Base-by-base conservation (phyloP, 352 stramenopile genomes). In the Achlya hypogyna region DNA sequence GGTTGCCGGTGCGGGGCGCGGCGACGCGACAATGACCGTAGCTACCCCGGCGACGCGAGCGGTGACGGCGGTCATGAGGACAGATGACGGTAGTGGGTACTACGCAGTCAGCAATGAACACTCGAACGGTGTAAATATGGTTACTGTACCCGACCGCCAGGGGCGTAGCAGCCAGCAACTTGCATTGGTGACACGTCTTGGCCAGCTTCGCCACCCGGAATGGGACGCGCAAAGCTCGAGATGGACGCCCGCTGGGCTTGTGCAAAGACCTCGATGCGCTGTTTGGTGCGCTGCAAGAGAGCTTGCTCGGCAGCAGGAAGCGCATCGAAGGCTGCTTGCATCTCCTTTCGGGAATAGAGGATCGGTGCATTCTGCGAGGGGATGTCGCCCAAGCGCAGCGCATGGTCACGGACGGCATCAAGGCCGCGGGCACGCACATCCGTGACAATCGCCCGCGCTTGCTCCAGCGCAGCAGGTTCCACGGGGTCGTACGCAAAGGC, bases 31-130 rank as follows among this genome's bases (percentile, higher is more conserved):
- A 29, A 98, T 85, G 38, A 99, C 94, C 14, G 78, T 97, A 71
- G 91, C 74, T 52, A 97, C 96, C 40, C 96, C 96, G 5, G 96
- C 95, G 0, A 97, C 94, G 16, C 91, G 80, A 23, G 96, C 96
- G 0, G 96, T 98, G 43, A 98, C 85, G 6, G 90, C 93, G 5
- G 95, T 99, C 97, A 99, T 99, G 9, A 99, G 73, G 43, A 99
- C 96, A 0, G 93, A 98, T 22, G 96, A 98, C 23, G 96, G 96
- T 25, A 99, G 76, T 12, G 96, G 96, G 78, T 99, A 99, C 77
- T 87, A 28, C 8, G 42, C 34, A 34, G 34, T 34, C 16, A 28
- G 34, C 5, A 40, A 29, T 29, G 38, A 20, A 58, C 10, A 40
- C n/a, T n/a, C n/a, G 25, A 71, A 54, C 18, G 63, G 28, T 25